These are phyloP conservation scores for Beauveria asiatica DNA, from an alignment of 2,329 filamentous ascomycete genomes.

Conservation along the genomic window DNA sequence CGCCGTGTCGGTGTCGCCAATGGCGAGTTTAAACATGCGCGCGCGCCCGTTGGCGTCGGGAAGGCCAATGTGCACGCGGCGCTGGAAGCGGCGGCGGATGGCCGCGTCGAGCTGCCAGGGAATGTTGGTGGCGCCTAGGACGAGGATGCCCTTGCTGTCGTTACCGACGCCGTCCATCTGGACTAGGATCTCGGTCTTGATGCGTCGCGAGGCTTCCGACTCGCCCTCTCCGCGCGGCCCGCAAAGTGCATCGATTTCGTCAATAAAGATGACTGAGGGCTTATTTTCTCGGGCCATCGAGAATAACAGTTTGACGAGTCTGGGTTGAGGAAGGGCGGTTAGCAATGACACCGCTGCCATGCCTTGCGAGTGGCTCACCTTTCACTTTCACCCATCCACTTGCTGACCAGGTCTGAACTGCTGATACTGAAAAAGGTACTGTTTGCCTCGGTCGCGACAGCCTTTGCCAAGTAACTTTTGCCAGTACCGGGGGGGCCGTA, in stretches of 20 bases:
- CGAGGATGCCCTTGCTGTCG: conserved; percentile 86
- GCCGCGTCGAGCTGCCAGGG: conserved; percentile 97
- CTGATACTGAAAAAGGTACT: conserved; percentile 99
- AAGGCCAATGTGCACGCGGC: conserved; percentile 88
- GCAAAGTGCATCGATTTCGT: conserved; percentile 94
- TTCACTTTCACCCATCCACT: conserved; percentile 99
- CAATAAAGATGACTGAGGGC: conserved; percentile 96
- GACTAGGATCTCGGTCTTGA: conserved; percentile 96
- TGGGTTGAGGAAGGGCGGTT: conserved; percentile 28
- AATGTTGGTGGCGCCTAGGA: conserved; percentile 95
- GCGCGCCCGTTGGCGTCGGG: conserved; percentile 82
- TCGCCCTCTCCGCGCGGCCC: conserved; percentile 90
- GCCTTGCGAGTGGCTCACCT: conserved; percentile 44
- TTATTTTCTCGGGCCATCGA: conserved; percentile 98
- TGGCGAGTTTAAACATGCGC: conserved; percentile 88
- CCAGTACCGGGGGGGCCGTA: conserved; percentile 95
- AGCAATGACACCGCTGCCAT: background rate
- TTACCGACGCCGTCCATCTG: conserved; percentile 99
- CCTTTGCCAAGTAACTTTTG: conserved; percentile 96
- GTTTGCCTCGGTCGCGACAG: conserved; percentile 95
- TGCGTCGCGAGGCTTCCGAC: conserved; percentile 91
- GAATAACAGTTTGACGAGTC: conserved; percentile 92
- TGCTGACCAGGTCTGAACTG: conserved; percentile 93
- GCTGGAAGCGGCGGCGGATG: conserved; percentile 91
- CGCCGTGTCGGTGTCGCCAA: conserved; percentile 87